Percentiles rank a stretch among this genome's conserved stretches.
phyloP scores from a whole-genome alignment of 768 basidiomycete species.

The Jaapia argillacea region DNA sequence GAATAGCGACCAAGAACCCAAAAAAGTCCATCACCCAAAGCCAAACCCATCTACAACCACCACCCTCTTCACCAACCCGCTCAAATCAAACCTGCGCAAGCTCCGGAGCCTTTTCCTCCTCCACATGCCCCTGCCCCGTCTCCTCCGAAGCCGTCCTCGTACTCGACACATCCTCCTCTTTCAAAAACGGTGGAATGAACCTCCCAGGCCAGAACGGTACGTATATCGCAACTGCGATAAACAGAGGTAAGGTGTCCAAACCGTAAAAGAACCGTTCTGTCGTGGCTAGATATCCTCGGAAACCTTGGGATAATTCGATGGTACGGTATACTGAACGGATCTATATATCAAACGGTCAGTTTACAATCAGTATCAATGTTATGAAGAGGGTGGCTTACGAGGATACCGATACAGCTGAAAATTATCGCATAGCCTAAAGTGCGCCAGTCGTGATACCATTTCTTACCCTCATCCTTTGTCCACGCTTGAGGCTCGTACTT shows the following conservation, averaged over 20 bases:
- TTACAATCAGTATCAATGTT: neutral
- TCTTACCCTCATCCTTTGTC: constrained; percentile 23
- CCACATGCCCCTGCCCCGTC: no score
- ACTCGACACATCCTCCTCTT: no score
- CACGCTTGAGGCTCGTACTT: constrained; percentile 30
- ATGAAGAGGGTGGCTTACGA: constrained; percentile 29
- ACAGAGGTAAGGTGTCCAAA: constrained; percentile 57
- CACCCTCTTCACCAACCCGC: no score
- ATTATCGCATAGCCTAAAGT: constrained; percentile 38
- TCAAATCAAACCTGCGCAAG: no score
- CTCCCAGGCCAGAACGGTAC: constrained; percentile 57
- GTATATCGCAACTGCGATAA: constrained; percentile 48
- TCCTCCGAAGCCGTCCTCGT: no score
- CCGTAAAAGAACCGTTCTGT: constrained; percentile 57
- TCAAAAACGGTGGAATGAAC: constrained; percentile 25
- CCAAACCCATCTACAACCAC: no score
- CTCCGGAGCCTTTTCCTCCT: no score
- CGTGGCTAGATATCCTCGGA: constrained; percentile 40
- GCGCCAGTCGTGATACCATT: constrained; percentile 52
- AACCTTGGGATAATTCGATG: constrained; percentile 56
- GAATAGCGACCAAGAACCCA: no score
- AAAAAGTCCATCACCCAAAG: no score
- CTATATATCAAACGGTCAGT: constrained; percentile 19
- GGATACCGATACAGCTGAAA: constrained; percentile 51
- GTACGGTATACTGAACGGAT: constrained; percentile 54